Percentiles rank a stretch among this genome's conserved stretches.
These are phyloP conservation scores for Didymella arachidicola DNA, from an alignment of 2,329 filamentous ascomycete species.

Conservation along the genomic window DNA sequence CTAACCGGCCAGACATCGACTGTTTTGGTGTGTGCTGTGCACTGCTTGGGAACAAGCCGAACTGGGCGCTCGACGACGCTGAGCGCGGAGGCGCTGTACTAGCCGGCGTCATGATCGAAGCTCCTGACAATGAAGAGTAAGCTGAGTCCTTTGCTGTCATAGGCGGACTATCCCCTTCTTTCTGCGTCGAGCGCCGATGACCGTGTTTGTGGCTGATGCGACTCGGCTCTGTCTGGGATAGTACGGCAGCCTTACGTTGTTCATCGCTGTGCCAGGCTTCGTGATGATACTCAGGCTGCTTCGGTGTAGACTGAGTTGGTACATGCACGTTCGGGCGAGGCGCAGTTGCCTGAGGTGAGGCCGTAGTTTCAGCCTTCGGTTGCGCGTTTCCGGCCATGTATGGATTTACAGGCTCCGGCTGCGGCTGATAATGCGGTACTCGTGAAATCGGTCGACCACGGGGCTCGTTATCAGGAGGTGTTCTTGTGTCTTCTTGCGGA, in stretches of 20 bases:
- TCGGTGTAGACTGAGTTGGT: conserved; percentile 21
- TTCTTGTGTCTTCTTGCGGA: conserved; percentile 14
- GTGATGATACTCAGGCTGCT: conserved; percentile 34
- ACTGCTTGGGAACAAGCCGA: conserved; percentile 47
- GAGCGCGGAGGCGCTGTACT: conserved; percentile 36
- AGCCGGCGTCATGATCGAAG: conserved; percentile 42
- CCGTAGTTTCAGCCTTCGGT: not conserved
- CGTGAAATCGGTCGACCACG: conserved; percentile 27
- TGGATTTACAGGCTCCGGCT: conserved; percentile 27
- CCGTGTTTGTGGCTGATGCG: conserved; percentile 18
- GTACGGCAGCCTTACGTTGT: conserved; percentile 24
- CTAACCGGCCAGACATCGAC: conserved; percentile 40
- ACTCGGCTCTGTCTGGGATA: conserved; percentile 17
- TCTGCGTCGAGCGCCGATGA: conserved; percentile 20
- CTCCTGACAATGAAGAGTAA: conserved; percentile 50
- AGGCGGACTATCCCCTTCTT: conserved; percentile 42
- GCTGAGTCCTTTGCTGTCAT: conserved; percentile 50
- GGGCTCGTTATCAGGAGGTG: conserved; percentile 23
- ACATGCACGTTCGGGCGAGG: conserved; percentile 27
- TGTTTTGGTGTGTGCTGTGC: conserved; percentile 42
- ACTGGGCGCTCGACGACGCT: conserved; percentile 44
- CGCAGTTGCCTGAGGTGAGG: conserved; percentile 4
- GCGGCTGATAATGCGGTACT: conserved; percentile 26
- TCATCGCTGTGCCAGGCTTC: conserved; percentile 35
- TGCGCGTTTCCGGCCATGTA: conserved; percentile 26